A percentile compares a stretch with the other conserved stretches of the same genome.
phyloP scores from a whole-genome alignment of 2,329 filamentous ascomycete genomes.

The Talaromyces verruculosus region DNA sequence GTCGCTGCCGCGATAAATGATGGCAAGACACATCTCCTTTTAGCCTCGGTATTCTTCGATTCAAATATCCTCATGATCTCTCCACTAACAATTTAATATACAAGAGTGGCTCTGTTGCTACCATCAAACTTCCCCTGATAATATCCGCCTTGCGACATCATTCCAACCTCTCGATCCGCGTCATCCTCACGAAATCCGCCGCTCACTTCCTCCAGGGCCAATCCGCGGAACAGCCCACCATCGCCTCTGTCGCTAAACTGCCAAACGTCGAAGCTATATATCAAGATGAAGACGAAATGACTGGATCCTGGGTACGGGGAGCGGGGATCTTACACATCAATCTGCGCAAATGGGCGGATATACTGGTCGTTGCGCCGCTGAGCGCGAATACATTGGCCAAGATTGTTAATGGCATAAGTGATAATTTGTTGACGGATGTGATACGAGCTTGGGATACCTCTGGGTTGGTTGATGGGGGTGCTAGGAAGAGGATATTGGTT shows the following conservation, averaged over 20 bases:
- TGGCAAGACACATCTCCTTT: constrained; percentile 17
- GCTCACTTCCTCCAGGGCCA: constrained; percentile 75
- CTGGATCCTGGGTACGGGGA: constrained; percentile 69
- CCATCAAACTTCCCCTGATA: constrained; percentile 76
- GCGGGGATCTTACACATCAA: constrained; percentile 88
- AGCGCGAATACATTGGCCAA: constrained; percentile 86
- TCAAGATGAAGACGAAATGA: constrained; percentile 83
- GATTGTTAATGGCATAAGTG: constrained; percentile 72
- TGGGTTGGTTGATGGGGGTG: constrained; percentile 55
- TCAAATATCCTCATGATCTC: background rate
- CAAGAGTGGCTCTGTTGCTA: constrained; percentile 70
- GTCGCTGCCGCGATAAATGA: constrained; percentile 16
- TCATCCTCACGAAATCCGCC: constrained; percentile 75
- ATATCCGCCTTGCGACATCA: constrained; percentile 49
- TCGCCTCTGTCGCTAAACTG: constrained; percentile 59
- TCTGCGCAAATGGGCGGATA: constrained; percentile 75
- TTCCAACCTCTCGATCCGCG: constrained; percentile 70
- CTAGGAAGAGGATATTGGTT: constrained; percentile 68
- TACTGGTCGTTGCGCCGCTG: constrained; percentile 77
- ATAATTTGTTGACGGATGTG: constrained; percentile 71
- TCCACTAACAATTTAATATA: background rate
- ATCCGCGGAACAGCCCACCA: constrained; percentile 70
- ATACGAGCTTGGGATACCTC: constrained; percentile 84
- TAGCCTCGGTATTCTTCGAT: constrained; percentile 14
- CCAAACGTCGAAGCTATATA: constrained; percentile 80